These are phyloP conservation scores for Saccharomycopsis hybrid DNA, from an alignment of 1,139 yeast genomes.

Conservation along the genomic window DNA sequence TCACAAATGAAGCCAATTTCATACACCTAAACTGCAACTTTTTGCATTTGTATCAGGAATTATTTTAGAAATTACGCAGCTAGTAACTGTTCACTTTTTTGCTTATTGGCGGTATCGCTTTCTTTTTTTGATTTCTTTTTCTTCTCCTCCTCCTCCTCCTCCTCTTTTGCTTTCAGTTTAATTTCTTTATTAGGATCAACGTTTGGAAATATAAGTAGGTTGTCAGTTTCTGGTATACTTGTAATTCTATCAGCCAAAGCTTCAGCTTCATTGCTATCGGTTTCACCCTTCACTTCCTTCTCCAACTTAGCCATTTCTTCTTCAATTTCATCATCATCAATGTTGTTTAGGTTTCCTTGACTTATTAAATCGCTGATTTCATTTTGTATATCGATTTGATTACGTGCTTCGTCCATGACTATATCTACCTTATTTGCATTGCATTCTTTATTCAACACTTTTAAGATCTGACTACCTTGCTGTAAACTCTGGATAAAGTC, in stretches of 20 bases:
- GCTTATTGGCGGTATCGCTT: too few relatives aligned
- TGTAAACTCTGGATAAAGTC: conserved; percentile 15
- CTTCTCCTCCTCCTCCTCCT: conserved; percentile 2
- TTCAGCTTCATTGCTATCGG: not conserved
- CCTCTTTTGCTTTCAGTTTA: too few relatives aligned
- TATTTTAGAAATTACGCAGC: not conserved
- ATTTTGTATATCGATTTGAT: conserved; percentile 14
- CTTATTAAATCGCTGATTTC: conserved; percentile 11
- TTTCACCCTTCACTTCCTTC: conserved; percentile 1
- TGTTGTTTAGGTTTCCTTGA: not conserved
- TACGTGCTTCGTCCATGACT: conserved; percentile 13
- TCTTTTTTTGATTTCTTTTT: conserved; percentile 2
- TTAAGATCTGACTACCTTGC: conserved; percentile 16
- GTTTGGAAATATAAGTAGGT: conserved; percentile 10
- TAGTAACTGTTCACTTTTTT: not conserved
- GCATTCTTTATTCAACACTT: conserved; percentile 16
- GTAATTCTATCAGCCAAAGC: not conserved
- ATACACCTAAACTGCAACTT: too few relatives aligned
- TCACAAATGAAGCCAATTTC: too few relatives aligned
- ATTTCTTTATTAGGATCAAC: not conserved
- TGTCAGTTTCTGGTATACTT: conserved; percentile 4
- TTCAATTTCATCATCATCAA: conserved; percentile 18
- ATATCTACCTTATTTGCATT: conserved; percentile 14
- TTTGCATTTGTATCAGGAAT: too few relatives aligned
- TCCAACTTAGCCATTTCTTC: conserved; percentile 15